Evolutionary conservation across 2,329 filamentous ascomycete species (phyloP), one percentile per base, ranked within the genome.

Genomic region (Venturia asperata): DNA sequence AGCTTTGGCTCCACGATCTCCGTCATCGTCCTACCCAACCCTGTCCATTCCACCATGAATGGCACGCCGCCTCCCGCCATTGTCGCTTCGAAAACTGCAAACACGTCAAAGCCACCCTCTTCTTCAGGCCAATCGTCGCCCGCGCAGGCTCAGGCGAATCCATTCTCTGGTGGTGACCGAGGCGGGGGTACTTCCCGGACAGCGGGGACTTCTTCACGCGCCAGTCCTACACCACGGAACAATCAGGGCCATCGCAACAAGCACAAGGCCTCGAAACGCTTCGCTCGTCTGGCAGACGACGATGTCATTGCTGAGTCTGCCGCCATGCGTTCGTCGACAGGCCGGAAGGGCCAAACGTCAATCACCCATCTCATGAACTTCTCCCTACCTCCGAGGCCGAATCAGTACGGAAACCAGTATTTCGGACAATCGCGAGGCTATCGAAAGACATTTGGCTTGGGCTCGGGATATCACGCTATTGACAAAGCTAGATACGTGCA

Each of bases 331-430:
- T 83, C 84, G 64, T 81, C 83, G 67, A 86, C 79, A 70, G 86
- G 86, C 71, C 88, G 94, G 66, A 91, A 94, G 71, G 94, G 94
- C 64, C 93, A 97, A 77, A 97, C 92, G 64, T 96, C 91, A 72
- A 99, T 99, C 74, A 97, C 94, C 49, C 94, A 99, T 77, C 80
- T 99, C 66, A 90, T 99, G 82, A 93, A 93, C 79, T 96, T 97
- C 77, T 87, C 89, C 56, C 81, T 91, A 24, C 90, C 92, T 27
- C 87, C 89, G 52, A 85, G 90, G 61, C 88, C 88, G 27, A 85
- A 87, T 67, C 82, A 82, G 70, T 83, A 85, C 70, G 80, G 81
- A 65, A 78, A 82, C 67, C 79, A 81, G 47, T 81, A 84, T 67
- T 82, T 85, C 43, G 82, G 84, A 19, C 52, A 62, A 19, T 63